phyloP scores from a whole-genome alignment of 2,329 filamentous ascomycete species.

The Stagonosporopsis chrysanthemi region DNA sequence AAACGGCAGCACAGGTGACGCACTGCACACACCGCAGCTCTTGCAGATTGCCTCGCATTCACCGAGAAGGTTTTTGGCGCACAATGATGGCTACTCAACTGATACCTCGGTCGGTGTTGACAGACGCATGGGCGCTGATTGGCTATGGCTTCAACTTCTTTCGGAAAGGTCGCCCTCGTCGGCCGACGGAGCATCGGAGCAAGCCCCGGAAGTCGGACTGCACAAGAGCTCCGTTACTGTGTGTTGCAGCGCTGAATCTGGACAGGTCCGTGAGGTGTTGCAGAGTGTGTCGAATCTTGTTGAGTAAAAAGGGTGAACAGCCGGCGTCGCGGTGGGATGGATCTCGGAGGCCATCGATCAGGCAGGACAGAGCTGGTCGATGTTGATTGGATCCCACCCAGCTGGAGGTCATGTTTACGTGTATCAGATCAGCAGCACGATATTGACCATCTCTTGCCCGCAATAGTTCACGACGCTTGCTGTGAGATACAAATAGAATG shows the following conservation, averaged over 20 bases:
- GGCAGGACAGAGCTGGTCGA: neutral
- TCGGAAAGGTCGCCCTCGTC: neutral
- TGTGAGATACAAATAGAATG: neutral
- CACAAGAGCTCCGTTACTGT: slow-evolving; percentile 4
- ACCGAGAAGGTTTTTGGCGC: slow-evolving; percentile 16
- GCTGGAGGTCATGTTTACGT: neutral
- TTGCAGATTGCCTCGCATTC: slow-evolving; percentile 23
- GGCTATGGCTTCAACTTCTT: slow-evolving; percentile 9
- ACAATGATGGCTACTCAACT: slow-evolving; percentile 16
- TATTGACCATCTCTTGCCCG: neutral
- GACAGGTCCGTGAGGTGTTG: neutral
- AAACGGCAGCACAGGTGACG: slow-evolving; percentile 22
- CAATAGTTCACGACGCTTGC: neutral
- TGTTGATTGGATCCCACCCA: neutral
- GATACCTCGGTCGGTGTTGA: slow-evolving; percentile 33
- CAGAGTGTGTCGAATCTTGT: neutral
- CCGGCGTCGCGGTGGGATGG: neutral
- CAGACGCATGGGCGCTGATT: slow-evolving; percentile 23
- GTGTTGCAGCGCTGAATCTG: neutral
- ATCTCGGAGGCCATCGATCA: neutral
- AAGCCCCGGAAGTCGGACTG: slow-evolving; percentile 1
- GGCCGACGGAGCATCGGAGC: slow-evolving; percentile 13
- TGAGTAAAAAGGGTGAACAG: neutral
- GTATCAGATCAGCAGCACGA: neutral
- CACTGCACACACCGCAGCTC: slow-evolving; percentile 16